A percentile compares a stretch with the other conserved stretches of the same genome.
These are phyloP conservation scores for Botryotinia convoluta DNA, from an alignment of 2,329 filamentous ascomycete genomes.

Conservation along the genomic window DNA sequence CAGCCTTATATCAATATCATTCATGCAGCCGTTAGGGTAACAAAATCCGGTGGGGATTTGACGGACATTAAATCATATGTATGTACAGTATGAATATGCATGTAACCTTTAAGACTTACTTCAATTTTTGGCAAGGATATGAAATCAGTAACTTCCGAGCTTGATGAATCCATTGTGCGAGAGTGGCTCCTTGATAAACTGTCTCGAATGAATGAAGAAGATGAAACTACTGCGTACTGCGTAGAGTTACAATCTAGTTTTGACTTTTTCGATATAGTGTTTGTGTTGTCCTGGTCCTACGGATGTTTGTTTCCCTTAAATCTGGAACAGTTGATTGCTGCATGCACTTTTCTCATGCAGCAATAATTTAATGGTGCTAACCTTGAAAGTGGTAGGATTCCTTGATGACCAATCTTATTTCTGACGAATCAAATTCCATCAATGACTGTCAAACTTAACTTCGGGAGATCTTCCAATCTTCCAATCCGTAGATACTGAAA, in stretches of 20 bases:
- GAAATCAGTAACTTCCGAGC: slow-evolving; percentile 36
- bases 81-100: slow-evolving; percentile 15
- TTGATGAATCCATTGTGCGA: slow-evolving; percentile 3
- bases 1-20: slow-evolving; percentile 25
- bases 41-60: background rate
- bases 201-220: background rate
- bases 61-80: slow-evolving; percentile 8
- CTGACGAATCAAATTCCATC: slow-evolving; percentile 12
- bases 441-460: background rate
- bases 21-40: slow-evolving; percentile 12
- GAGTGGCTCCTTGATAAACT: background rate
- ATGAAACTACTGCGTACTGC: background rate
- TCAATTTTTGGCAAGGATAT: slow-evolving; percentile 55
- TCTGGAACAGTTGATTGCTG: background rate
- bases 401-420: slow-evolving; percentile 15
- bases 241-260: background rate
- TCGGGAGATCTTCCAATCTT: slow-evolving; percentile 17
- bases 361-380: background rate
- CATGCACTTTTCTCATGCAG: background rate
- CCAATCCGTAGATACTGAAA: background rate
- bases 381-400: background rate
- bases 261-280: background rate
- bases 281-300: background rate
- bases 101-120: slow-evolving; percentile 40
- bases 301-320: background rate